These are phyloP conservation scores for Psilocybe azurescens DNA, from an alignment of 768 basidiomycete species.

Conservation along the genomic window DNA sequence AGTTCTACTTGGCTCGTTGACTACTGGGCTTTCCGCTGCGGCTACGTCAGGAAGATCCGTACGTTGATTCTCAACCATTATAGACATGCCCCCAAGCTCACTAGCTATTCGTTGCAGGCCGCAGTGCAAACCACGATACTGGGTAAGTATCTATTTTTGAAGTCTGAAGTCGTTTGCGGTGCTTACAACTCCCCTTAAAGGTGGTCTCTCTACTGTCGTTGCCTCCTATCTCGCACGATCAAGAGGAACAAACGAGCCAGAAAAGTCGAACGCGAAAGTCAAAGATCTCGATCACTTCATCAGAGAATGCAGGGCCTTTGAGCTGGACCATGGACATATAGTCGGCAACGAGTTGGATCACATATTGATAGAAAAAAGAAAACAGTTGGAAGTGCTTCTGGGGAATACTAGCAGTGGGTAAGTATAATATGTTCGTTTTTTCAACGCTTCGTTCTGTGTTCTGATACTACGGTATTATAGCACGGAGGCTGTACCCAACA, in stretches of 20 bases:
- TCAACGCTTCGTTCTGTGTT: not conserved
- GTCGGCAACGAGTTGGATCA: constrained; percentile 40
- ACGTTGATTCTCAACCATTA: not conserved
- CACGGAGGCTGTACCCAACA: not conserved
- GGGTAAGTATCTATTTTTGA: not conserved
- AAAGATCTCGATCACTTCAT: constrained; percentile 72
- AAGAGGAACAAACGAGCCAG: constrained; percentile 76
- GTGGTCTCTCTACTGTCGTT: constrained; percentile 69
- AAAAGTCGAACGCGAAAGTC: constrained; percentile 55
- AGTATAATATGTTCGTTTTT: not conserved
- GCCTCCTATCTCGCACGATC: constrained; percentile 76
- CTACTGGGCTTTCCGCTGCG: constrained; percentile 60
- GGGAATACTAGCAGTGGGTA: constrained; percentile 31
- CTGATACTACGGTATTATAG: not conserved
- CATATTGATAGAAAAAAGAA: constrained; percentile 28
- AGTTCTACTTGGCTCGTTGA: constrained; percentile 68
- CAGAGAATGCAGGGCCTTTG: constrained; percentile 62
- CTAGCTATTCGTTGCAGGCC: not conserved
- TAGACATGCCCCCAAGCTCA: not conserved
- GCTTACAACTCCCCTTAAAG: constrained; percentile 31
- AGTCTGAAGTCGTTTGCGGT: not conserved
- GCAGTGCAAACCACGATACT: constrained; percentile 11
- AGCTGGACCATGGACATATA: constrained; percentile 58
- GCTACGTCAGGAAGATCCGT: constrained; percentile 10
- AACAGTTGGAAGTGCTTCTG: constrained; percentile 34